A percentile compares a stretch with the other conserved stretches of the same genome.
These are phyloP conservation scores for Hypoxylon sp. DNA, from an alignment of 2,329 filamentous ascomycete species.

Conservation along the genomic window DNA sequence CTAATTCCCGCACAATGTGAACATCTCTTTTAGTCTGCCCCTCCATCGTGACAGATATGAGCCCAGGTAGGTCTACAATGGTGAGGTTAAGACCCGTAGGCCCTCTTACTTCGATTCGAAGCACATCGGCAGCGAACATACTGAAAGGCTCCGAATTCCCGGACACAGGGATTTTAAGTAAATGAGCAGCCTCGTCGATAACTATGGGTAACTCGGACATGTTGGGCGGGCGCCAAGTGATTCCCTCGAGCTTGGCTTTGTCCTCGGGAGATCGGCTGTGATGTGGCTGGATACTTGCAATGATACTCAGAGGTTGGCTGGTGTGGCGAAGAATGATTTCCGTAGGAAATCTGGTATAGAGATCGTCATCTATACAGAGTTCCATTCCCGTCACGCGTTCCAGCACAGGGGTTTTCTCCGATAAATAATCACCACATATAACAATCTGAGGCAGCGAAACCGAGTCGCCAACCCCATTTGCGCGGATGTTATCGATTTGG, in stretches of 20 bases:
- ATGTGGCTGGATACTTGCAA: slow-evolving; percentile 28
- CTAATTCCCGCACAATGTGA: slow-evolving; percentile 49
- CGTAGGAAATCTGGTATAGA: slow-evolving; percentile 71
- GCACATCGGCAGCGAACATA: slow-evolving; percentile 21
- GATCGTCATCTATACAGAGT: slow-evolving; percentile 66
- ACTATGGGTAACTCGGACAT: slow-evolving; percentile 26
- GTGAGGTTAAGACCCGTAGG: slow-evolving; percentile 31
- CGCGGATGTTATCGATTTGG: slow-evolving; percentile 5
- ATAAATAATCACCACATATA: slow-evolving; percentile 69
- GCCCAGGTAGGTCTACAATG: slow-evolving; percentile 56
- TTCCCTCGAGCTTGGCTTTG: slow-evolving; percentile 17
- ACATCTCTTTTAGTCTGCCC: slow-evolving; percentile 47
- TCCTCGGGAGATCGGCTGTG: background rate
- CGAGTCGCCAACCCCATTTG: background rate
- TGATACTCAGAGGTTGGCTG: slow-evolving; percentile 39
- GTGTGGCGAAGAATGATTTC: slow-evolving; percentile 64
- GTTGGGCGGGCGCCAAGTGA: slow-evolving; percentile 15
- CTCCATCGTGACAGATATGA: slow-evolving; percentile 50
- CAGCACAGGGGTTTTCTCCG: slow-evolving; percentile 71
- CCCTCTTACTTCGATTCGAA: slow-evolving; percentile 39
- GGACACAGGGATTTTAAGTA: slow-evolving; percentile 7
- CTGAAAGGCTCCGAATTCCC: background rate
- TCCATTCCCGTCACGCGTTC: slow-evolving; percentile 70
- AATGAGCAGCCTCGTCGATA: slow-evolving; percentile 10
- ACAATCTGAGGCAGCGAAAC: slow-evolving; percentile 62